A percentile compares a stretch with the other conserved stretches of the same genome.
Evolutionary conservation across 164 flowering plant genomes (phyloP).

Genomic region (Santalum album): DNA sequence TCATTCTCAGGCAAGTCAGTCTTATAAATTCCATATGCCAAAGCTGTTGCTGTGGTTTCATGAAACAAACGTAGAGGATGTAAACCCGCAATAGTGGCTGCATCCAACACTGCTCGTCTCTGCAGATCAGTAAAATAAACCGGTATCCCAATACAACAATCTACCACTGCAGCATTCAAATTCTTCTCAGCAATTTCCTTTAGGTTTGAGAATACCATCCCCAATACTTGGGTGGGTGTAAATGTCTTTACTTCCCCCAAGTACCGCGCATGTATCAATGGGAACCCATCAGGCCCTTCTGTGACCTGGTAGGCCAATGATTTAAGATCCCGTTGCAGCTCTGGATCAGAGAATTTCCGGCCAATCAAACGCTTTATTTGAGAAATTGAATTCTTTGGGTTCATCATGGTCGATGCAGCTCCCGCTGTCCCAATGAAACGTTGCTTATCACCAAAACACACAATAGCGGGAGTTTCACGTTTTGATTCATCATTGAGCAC

Average conservation of each 20-base stretch:
- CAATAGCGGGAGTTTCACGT: constrained; percentile 87
- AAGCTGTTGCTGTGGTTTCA: constrained; percentile 91
- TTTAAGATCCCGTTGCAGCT: constrained; percentile 71
- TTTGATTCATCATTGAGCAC: too few relatives aligned
- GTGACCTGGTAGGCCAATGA: constrained; percentile 62
- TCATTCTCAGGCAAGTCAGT: constrained; percentile 84
- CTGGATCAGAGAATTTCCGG: constrained; percentile 67
- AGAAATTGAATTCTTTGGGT: constrained; percentile 73
- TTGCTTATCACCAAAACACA: constrained; percentile 91
- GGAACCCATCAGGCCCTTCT: constrained; percentile 90
- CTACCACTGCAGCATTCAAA: constrained; percentile 79
- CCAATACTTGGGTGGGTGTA: constrained; percentile 80
- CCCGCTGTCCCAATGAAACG: constrained; percentile 92
- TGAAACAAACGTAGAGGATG: constrained; percentile 76
- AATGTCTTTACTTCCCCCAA: constrained; percentile 62
- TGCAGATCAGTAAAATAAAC: constrained; percentile 87
- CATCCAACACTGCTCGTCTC: constrained; percentile 82
- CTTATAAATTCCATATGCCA: constrained; percentile 91
- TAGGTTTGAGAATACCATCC: constrained; percentile 70
- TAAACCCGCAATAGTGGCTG: constrained; percentile 84
- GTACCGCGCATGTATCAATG: constrained; percentile 67
- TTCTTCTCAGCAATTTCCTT: constrained; percentile 84
- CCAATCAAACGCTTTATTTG: constrained; percentile 84
- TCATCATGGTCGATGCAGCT: constrained; percentile 77
- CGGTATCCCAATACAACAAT: constrained; percentile 91